phyloP scores from a whole-genome alignment of 257 asterid genomes.

The Solanum commersonii region DNA sequence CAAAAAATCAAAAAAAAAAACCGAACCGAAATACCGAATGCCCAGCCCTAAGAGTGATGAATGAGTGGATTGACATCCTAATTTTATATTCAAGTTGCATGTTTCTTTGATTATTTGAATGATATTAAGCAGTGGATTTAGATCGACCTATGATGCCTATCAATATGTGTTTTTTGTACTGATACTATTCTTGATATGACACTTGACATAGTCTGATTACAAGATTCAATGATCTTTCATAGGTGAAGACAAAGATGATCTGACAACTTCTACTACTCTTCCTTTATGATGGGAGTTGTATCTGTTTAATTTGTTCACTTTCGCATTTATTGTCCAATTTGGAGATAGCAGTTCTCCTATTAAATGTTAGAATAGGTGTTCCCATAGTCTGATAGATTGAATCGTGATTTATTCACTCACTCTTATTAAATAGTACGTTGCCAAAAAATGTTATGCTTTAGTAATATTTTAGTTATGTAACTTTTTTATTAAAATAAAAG shows the following conservation, averaged over 20 bases:
- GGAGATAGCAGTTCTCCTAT: background rate
- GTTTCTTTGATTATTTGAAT: too few species aligned
- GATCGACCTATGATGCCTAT: too few species aligned
- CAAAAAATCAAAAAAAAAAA: rapidly evolving
- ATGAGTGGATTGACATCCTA: background rate
- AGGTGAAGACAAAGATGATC: background rate
- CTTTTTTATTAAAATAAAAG: too few species aligned
- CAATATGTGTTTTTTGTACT: background rate
- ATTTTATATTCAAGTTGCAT: background rate
- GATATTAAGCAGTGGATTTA: background rate
- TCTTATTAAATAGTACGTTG: background rate
- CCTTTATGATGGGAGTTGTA: background rate
- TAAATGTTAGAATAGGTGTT: too few species aligned
- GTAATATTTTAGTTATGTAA: too few species aligned
- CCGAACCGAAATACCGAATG: too few species aligned
- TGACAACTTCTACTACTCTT: background rate
- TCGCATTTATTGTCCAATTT: background rate
- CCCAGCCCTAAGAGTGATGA: background rate
- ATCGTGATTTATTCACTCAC: background rate
- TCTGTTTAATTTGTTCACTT: too few species aligned
- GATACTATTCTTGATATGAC: background rate
- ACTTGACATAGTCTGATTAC: background rate
- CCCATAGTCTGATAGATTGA: background rate
- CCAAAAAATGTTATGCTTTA: too few species aligned
- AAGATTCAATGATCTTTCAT: too few species aligned